These are phyloP conservation scores for Sphenostylis stenocarpa DNA, from an alignment of 306 rosid genomes.

Conservation along the genomic window DNA sequence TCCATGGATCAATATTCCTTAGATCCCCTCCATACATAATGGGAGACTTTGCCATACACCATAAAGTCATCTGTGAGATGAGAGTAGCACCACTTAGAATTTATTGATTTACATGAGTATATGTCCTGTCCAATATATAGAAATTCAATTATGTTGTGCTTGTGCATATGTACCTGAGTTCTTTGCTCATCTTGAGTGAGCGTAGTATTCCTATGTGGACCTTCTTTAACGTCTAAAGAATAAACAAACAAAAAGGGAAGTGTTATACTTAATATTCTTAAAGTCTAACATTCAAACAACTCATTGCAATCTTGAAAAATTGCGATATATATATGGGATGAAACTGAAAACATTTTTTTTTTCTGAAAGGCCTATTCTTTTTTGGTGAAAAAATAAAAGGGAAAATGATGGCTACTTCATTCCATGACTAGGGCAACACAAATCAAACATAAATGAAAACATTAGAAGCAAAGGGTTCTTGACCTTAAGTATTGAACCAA, in stretches of 20 bases:
- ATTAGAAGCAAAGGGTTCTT: too few relatives aligned
- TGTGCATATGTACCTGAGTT: slow-evolving; percentile 63
- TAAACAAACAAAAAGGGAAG: background rate
- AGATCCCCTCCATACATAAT: slow-evolving; percentile 87
- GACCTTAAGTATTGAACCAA: background rate
- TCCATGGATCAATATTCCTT: slow-evolving; percentile 47
- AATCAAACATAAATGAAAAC: too few relatives aligned
- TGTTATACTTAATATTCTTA: background rate
- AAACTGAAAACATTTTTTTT: too few relatives aligned
- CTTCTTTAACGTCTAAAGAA: slow-evolving; percentile 54
- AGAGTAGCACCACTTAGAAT: background rate
- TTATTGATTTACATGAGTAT: background rate
- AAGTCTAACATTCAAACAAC: background rate
- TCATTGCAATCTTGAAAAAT: slow-evolving; percentile 15
- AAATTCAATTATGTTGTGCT: background rate
- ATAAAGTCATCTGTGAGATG: slow-evolving; percentile 62
- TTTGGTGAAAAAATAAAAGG: too few relatives aligned
- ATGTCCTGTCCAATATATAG: background rate
- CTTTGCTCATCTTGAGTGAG: slow-evolving; percentile 59
- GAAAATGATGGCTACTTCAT: too few relatives aligned
- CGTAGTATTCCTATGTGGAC: slow-evolving; percentile 58
- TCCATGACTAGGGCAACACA: too few relatives aligned
- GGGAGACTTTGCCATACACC: slow-evolving; percentile 81
- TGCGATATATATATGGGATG: too few relatives aligned
- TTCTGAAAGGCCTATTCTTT: too few relatives aligned